Percentiles rank a stretch among this genome's conserved stretches.
phyloP scores from a whole-genome alignment of 2,329 filamentous ascomycete genomes.

The Metarhizium humberi region DNA sequence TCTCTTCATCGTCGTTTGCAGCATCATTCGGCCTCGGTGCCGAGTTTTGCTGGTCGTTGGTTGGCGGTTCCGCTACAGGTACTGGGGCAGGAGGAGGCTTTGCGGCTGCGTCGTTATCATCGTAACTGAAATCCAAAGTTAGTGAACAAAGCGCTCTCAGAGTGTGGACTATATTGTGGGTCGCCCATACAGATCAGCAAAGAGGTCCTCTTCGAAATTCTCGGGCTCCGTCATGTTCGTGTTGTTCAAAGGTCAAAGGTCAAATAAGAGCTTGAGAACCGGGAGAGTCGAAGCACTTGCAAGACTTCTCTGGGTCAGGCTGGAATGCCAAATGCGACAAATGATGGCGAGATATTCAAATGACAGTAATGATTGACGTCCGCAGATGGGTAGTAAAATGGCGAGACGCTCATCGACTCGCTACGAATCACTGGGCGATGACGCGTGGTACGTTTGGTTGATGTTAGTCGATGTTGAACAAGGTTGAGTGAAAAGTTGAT shows the following conservation, averaged over 20 bases:
- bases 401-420: not conserved
- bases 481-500: not conserved
- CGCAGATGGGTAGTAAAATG: not conserved
- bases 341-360: not conserved
- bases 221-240: slow-evolving; percentile 67
- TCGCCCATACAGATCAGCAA: slow-evolving; percentile 74
- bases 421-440: not conserved
- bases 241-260: not conserved
- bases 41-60: slow-evolving; percentile 19
- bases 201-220: slow-evolving; percentile 87
- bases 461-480: not conserved
- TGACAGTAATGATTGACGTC: not conserved
- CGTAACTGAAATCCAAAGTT: slow-evolving; percentile 40
- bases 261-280: not conserved
- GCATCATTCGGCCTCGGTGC: slow-evolving; percentile 1
- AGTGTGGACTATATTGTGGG: not conserved
- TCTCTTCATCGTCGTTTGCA: slow-evolving; percentile 27
- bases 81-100: slow-evolving; percentile 26
- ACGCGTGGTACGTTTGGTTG: not conserved
- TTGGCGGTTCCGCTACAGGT: slow-evolving; percentile 16
- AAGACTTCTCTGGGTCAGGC: not conserved
- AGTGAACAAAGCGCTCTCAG: slow-evolving; percentile 2
- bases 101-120: slow-evolving; percentile 46
- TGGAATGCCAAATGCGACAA: not conserved
- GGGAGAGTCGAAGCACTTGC: slow-evolving; percentile 1